Evolutionary conservation across 2,329 filamentous ascomycete genomes (phyloP), one percentile per base, ranked within the genome.

Genomic region (Mariannaea sp.): DNA sequence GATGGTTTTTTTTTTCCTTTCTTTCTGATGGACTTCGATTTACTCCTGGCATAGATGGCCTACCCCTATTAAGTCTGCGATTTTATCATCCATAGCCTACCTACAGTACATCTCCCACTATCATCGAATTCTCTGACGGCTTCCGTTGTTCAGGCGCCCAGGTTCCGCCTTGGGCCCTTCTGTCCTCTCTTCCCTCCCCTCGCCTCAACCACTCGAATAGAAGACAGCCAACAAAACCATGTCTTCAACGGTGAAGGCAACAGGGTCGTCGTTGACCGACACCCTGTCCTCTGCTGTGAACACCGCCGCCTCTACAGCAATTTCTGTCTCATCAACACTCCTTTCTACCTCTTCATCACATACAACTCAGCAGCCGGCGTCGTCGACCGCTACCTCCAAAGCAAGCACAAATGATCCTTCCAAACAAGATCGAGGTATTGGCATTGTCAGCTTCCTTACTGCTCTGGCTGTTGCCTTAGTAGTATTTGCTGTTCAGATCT

Each of bases 401-500:
- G 55, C 30, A 9, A 56, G 42, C 10, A 20, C 29, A 14, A 40
- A 49, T 27, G 54, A 55, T 16, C 49, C 60, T 5, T 66, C 80
- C 66, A 53, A 80, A 63, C 61, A 80, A 68, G 67, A 77, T 71
- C 66, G 79, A 70, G 72, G 72, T 6, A 70, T 73, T 2, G 72
- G 72, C 2, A 67, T 75, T 12, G 58, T 70, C 33, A 71, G 59
- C 41, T 90, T 90, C 60, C 65, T 89, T 29, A 84, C 87, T 44
- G 87, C 87, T 35, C 68, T 90, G 58, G 79, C 77, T 29, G 80
- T 83, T 43, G 85, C 85, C 66, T 68, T 87, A 40, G 72, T 83
- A 14, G 72, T 89, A 49, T 90, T 89, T 56, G 80, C 76, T 1
- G 72, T 86, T 5, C 84, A 87, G 67, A 75, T 91, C 29, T 66